Conservation (phyloP, 139 green algal species). For the Asterochloris erici region DNA sequence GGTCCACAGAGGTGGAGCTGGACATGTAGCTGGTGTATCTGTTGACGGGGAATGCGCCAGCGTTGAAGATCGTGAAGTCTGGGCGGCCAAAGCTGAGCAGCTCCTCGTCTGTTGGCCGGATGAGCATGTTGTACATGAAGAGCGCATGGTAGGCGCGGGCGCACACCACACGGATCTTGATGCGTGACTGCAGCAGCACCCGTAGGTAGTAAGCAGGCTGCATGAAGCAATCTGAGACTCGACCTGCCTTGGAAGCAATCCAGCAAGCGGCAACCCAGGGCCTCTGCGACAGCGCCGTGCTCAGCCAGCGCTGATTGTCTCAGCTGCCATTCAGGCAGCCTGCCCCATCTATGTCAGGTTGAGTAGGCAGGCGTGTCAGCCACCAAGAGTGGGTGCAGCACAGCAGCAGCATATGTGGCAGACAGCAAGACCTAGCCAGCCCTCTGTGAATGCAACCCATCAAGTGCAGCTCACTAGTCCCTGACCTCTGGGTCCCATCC, state of each 20-base stretch:
- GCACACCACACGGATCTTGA: slow-evolving; percentile 85
- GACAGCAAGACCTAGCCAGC: too few relatives aligned
- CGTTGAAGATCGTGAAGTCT: slow-evolving; percentile 96
- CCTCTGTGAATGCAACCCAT: neutral
- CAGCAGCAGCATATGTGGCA: neutral
- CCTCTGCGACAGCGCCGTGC: too few relatives aligned
- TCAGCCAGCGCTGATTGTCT: too few relatives aligned
- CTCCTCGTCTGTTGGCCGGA: slow-evolving; percentile 76
- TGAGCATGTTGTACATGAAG: slow-evolving; percentile 99
- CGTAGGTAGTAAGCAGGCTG: neutral
- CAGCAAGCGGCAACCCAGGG: too few relatives aligned
- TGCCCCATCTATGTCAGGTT: too few relatives aligned
- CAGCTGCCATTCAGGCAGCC: too few relatives aligned
- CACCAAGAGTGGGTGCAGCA: neutral
- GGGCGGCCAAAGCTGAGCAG: slow-evolving; percentile 78
- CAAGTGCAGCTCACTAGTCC: neutral
- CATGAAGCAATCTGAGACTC: neutral
- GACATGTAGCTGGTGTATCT: slow-evolving; percentile 88
- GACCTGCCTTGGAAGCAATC: too few relatives aligned
- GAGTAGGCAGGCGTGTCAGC: neutral
- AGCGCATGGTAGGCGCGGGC: slow-evolving; percentile 90
- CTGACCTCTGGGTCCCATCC: slow-evolving; percentile 67
- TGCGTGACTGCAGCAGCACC: slow-evolving; percentile 24
- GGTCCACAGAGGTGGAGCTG: slow-evolving; percentile 78
- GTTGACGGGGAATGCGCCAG: slow-evolving; percentile 84